Base-by-base conservation (phyloP, 805 yeast species). In the Wickerhamiella lipophila region DNA sequence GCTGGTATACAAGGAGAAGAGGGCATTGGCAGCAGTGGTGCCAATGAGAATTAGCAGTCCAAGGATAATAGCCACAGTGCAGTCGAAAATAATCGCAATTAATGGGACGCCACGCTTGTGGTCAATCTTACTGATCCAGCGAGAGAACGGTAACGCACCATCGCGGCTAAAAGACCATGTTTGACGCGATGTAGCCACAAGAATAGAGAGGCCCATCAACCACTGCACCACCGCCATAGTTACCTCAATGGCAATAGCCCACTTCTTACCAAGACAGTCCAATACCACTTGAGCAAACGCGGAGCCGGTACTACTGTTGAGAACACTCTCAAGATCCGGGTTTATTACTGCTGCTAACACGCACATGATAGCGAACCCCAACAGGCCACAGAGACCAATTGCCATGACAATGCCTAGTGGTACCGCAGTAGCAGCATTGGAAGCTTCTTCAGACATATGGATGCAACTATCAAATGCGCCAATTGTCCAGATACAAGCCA, bases 111-210 rank as follows among this genome's bases (percentile, higher is more conserved):
- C 68, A 32, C 74, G 64, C 50, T 61, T 71, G 50, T 72, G 69
- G 57, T 81, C 68, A 40, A 82, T 83, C 40, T 67, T 73, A 55
- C 78, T 76, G 53, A 81, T 70, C 58, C 67, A 67, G 38, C 68
- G 63, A 12, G 80, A 71, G 53, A 78, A 67, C 7, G 88, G 88
- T 50, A 81, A 69, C 13, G 86, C 87, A 56, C 79, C 78, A 61
- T 81, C 89, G 66, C 89, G 74, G 36, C 84, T 78, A 62, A 80
- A 78, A 1, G 86, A 85, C 78, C 82, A 81, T 45, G 78, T 70
- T 61, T 80, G 86, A 62, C 87, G 73, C 4, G 83, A 78, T 6
- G 75, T 72, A 9, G 85, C 84, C 43, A 78, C 71, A 43, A 78
- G 65, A 49, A 75, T 71, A 2, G 81, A 76, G 21, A 76, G 70